A percentile compares a stretch with the other conserved stretches of the same genome.
phyloP scores from a whole-genome alignment of 345 rosid species.

The Kandelia obovata region DNA sequence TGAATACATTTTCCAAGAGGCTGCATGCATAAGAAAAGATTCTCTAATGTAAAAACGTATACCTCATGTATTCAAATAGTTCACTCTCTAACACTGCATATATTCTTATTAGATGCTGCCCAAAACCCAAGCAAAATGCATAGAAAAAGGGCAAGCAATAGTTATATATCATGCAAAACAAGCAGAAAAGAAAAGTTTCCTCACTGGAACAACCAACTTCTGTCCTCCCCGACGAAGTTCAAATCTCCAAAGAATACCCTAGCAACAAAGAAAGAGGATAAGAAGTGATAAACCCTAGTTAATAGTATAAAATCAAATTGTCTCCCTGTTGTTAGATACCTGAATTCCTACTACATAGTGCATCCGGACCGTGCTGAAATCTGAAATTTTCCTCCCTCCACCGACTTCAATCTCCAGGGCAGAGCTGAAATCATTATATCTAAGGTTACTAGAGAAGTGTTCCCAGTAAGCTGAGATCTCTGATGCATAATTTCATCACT shows the following conservation, averaged over 20 bases:
- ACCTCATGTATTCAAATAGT: background rate
- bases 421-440: constrained; percentile 45
- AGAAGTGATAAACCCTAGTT: background rate
- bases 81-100: background rate
- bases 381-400: constrained; percentile 86
- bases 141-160: constrained; percentile 1
- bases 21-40: background rate
- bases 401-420: constrained; percentile 88
- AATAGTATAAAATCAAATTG: background rate
- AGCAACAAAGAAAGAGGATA: constrained; percentile 19
- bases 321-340: constrained; percentile 37
- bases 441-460: constrained; percentile 4
- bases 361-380: constrained; percentile 77
- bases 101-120: background rate
- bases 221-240: constrained; percentile 86
- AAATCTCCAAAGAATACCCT: constrained; percentile 91
- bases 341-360: constrained; percentile 75
- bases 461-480: background rate
- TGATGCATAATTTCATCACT: no score
- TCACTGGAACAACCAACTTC: constrained; percentile 84
- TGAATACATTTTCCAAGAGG: background rate
- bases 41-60: background rate
- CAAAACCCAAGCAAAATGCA: background rate
- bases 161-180: constrained; percentile 7
- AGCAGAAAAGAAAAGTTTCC: constrained; percentile 27